Percentiles rank a stretch among this genome's conserved stretches.
phyloP scores from a whole-genome alignment of 2,329 filamentous ascomycete species.

The Hypocreales sp. region DNA sequence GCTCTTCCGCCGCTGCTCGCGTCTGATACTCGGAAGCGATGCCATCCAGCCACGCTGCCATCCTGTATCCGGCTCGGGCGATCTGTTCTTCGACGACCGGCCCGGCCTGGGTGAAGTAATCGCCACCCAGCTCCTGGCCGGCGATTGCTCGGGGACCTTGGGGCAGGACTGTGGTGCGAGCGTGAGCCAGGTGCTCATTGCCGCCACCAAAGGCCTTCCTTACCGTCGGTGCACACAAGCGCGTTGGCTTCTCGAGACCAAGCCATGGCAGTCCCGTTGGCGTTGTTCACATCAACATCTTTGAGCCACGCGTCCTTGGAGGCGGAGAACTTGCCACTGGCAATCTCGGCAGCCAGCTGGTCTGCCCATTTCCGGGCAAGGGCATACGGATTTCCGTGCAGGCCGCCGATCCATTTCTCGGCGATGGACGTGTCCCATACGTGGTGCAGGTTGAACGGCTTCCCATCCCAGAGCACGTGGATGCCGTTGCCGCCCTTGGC shows the following conservation, averaged over 20 bases:
- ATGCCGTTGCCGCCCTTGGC: constrained; percentile 54
- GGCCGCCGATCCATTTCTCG: constrained; percentile 46
- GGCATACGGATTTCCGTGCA: constrained; percentile 29
- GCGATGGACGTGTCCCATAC: constrained; percentile 61
- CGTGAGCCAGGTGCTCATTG: neutral
- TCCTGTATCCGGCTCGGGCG: constrained; percentile 51
- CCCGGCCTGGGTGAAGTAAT: constrained; percentile 49
- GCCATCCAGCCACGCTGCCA: constrained; percentile 51
- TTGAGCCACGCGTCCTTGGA: constrained; percentile 38
- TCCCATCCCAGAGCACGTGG: constrained; percentile 42
- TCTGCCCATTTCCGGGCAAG: constrained; percentile 40
- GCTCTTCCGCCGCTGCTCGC: constrained; percentile 7
- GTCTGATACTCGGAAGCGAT: constrained; percentile 29
- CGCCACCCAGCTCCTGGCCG: constrained; percentile 43
- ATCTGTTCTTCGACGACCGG: constrained; percentile 50
- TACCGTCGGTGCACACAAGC: constrained; percentile 45
- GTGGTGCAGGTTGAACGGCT: constrained; percentile 49
- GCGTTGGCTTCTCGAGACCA: constrained; percentile 52
- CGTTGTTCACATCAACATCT: constrained; percentile 37
- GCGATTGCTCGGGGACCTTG: constrained; percentile 41
- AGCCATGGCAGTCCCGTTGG: constrained; percentile 36
- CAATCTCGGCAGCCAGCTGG: constrained; percentile 38
- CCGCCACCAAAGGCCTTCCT: constrained; percentile 9
- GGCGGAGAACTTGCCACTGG: constrained; percentile 35
- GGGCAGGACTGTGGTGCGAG: constrained; percentile 34